Evolutionary conservation across 805 yeast species (phyloP), one percentile per base, ranked within the genome.

Genomic region (Wickerhamiella qilinensis): DNA sequence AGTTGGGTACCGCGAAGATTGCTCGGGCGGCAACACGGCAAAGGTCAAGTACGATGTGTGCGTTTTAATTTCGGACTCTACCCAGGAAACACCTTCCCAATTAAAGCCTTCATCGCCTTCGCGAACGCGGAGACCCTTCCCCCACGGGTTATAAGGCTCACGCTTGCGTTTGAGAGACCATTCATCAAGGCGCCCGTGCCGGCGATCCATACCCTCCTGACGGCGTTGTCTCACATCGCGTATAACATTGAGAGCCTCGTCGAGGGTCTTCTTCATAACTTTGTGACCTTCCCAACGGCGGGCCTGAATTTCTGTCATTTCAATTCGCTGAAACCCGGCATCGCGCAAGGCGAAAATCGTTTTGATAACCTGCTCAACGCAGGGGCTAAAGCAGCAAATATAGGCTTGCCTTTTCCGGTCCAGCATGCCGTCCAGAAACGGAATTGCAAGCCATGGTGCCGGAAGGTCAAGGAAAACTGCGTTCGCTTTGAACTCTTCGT

Each of bases 401-500:
- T 80, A 75, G 18, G 75, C 81, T 20, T 66, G 64, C 39, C 66
- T 63, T 16, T 60, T 60, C 7, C 61, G 56, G 7, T 79, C 60
- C 11, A 50, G 38, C 14, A 81, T 67, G 1, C 80, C 93, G 24
- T 52, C 48, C 34, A 88, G 59, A 57, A 79, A 77, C 5, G 84
- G 83, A 38, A 91, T 79, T 4, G 98, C 98, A 28, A 74, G 75
- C 96, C 97, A 88, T 7, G 99, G 98, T 4, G 94, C 76, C 3
- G 99, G 99, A 35, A 91, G 67, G 55, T 91, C 99, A 45, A 91
- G 65, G 52, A 91, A 91, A 0, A 91, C 72, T 2, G 77, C 75
- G 40, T 77, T 77, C 0, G 85, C 93, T 30, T 68, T 29, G 8
- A 40, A 35, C 0, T 47, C 38, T 1, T 55, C 56, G 1, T 62